These are phyloP conservation scores for Xylaria cubensis DNA, from an alignment of 495 filamentous ascomycete genomes.

Conservation along the genomic window DNA sequence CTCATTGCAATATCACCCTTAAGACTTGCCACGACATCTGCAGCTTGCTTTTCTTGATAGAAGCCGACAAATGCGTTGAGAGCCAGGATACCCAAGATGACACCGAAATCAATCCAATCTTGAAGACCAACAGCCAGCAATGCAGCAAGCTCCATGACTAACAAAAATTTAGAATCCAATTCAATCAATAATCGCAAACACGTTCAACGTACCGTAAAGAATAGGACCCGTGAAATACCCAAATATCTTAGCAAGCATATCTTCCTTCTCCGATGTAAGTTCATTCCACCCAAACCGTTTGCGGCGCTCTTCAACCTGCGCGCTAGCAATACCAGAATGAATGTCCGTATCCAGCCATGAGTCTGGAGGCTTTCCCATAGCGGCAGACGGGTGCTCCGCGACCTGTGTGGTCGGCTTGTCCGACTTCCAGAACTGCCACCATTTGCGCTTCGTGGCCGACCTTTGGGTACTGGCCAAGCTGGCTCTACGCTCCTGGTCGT, in stretches of 20 bases:
- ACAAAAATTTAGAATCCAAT: not conserved
- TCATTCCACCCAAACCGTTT: slow-evolving; percentile 77
- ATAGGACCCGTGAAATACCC: slow-evolving; percentile 83
- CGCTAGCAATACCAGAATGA: slow-evolving; percentile 62
- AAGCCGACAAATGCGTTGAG: slow-evolving; percentile 85
- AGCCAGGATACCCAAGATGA: slow-evolving; percentile 79
- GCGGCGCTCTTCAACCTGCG: slow-evolving; percentile 69
- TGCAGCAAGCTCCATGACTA: slow-evolving; percentile 87
- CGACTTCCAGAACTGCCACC: slow-evolving; percentile 64
- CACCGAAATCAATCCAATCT: slow-evolving; percentile 85
- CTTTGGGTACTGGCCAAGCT: slow-evolving; percentile 60
- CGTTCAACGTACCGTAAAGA: slow-evolving; percentile 71
- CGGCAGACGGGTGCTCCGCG: slow-evolving; percentile 26
- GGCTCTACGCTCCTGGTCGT: slow-evolving; percentile 61
- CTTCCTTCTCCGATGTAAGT: slow-evolving; percentile 76
- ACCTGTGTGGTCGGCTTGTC: slow-evolving; percentile 43
- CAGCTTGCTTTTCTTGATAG: slow-evolving; percentile 88
- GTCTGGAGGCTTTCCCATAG: slow-evolving; percentile 63
- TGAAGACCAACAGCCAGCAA: slow-evolving; percentile 78
- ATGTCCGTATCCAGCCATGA: slow-evolving; percentile 79
- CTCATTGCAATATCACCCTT: slow-evolving; percentile 89
- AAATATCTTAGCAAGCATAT: slow-evolving; percentile 77
- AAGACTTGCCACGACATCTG: slow-evolving; percentile 78
- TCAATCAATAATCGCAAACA: slow-evolving; percentile 9
- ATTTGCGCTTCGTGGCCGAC: slow-evolving; percentile 48